Base-by-base conservation (phyloP, 345 rosid species). In the Salix viminalis region DNA sequence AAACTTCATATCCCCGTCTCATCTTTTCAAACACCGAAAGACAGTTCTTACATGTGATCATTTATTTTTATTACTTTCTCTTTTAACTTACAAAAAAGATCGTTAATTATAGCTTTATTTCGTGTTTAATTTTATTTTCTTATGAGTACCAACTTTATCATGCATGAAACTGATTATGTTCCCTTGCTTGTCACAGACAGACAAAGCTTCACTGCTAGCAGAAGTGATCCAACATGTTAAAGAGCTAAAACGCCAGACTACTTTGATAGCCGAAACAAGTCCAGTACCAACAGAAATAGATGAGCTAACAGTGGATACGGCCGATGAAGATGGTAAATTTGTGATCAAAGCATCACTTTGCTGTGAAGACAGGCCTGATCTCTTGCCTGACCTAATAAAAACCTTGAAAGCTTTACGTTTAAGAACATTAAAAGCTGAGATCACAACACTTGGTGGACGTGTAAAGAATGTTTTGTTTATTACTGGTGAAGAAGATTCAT, bases 201-300 rank as follows among this genome's bases (percentile, higher is more conserved):
- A 96, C 86, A 96, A 96, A 83, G 99, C 99, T 7, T 96, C 98
- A 44, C 79, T 96, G 87, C 87, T 96, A 34, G 99, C 98, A 15
- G 98, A 96, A 83, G 99, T 96, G 41, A 96, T 96, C 84, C 99
- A 96, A 76, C 97, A 93, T 42, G 96, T 96, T n/a, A 96, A 92
- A 79, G 99, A 96, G 82, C 88, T 93, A 15, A 91, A 91, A 80
- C 89, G 91, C 39, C 94, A 91, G 85, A 93, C 96, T 8, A 85
- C 91, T 30, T 70, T 91, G 77, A 91, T 93, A 76, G 92, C 96
- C 0, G 99, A 93, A 83, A 87, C 94, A 48, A 93, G 90, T 78
- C 88, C 88, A 0, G 80, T 96, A 4, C 98, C 98, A 6, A 93
- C 98, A 7, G 99, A 96, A 85, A 80, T 79, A 12, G 97, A 96